Conservation (phyloP, 2,329 filamentous ascomycete genomes). For the Lachnellula suecica region DNA sequence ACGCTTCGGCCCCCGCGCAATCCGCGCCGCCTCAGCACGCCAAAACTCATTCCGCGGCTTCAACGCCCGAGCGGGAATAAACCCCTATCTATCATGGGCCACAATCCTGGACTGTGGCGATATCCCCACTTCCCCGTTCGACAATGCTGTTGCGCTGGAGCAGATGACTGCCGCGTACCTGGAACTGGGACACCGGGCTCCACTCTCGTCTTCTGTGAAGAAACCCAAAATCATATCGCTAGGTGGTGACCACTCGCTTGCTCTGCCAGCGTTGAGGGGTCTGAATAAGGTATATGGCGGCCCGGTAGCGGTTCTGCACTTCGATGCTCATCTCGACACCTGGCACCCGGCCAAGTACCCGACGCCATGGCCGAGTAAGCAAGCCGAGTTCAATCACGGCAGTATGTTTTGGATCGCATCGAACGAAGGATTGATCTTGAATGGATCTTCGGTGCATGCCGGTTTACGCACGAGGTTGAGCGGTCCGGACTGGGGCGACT, state of each 20-base stretch:
- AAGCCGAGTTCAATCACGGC: constrained; percentile 81
- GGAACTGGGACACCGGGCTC: constrained; percentile 26
- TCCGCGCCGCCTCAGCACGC: constrained; percentile 78
- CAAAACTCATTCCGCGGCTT: constrained; percentile 79
- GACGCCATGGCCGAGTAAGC: constrained; percentile 68
- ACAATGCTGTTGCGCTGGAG: constrained; percentile 75
- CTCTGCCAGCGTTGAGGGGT: constrained; percentile 67
- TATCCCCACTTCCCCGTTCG: constrained; percentile 82
- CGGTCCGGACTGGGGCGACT: constrained; percentile 63
- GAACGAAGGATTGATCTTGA: constrained; percentile 75
- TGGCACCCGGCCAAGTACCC: constrained; percentile 65
- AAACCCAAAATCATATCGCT: constrained; percentile 56
- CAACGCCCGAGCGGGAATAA: constrained; percentile 79
- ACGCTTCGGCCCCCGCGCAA: constrained; percentile 84
- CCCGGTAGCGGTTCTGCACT: constrained; percentile 70
- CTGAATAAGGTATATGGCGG: constrained; percentile 60
- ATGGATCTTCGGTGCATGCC: constrained; percentile 75
- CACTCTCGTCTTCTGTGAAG: constrained; percentile 21
- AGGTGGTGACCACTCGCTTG: constrained; percentile 72
- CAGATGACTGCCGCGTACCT: constrained; percentile 65
- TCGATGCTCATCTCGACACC: constrained; percentile 53
- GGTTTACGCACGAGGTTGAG: constrained; percentile 77
- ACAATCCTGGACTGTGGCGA: constrained; percentile 86
- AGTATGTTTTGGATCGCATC: constrained; percentile 90
- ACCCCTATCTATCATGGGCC: constrained; percentile 80